Evolutionary conservation across 352 stramenopile species (phyloP).

Genomic region (Elongisporangium prolatum): DNA sequence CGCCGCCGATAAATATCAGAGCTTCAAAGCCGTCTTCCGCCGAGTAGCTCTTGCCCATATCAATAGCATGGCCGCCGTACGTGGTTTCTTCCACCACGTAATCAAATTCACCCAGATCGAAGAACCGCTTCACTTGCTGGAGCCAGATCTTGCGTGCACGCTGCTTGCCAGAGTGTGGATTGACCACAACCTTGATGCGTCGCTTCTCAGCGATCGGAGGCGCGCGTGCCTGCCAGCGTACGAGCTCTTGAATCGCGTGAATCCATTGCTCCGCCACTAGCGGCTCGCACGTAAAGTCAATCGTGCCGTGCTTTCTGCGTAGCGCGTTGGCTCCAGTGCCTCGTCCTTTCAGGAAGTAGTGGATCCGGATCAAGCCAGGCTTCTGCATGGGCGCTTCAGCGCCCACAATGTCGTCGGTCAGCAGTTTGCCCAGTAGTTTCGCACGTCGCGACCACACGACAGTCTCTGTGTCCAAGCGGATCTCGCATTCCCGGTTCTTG

Average conservation of each 20-base stretch:
- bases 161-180: constrained; percentile 72
- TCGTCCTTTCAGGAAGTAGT: constrained; percentile 71
- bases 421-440: constrained; percentile 39
- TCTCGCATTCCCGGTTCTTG: constrained; percentile 42
- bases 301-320: constrained; percentile 31
- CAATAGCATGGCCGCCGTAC: constrained; percentile 61
- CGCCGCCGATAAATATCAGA: constrained; percentile 73
- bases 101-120: constrained; percentile 72
- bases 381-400: constrained; percentile 36
- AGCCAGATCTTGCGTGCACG: constrained; percentile 62
- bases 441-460: constrained; percentile 54
- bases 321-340: constrained; percentile 60
- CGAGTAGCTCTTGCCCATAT: constrained; percentile 74
- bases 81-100: constrained; percentile 75
- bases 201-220: constrained; percentile 66
- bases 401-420: constrained; percentile 76
- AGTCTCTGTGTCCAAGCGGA: constrained; percentile 56
- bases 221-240: constrained; percentile 74
- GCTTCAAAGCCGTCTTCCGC: constrained; percentile 73
- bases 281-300: constrained; percentile 47
- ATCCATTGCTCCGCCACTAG: constrained; percentile 51
- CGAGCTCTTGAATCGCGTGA: constrained; percentile 66
- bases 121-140: constrained; percentile 71
- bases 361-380: constrained; percentile 43
- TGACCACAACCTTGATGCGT: constrained; percentile 76